A percentile compares a stretch with the other conserved stretches of the same genome.
phyloP scores from a whole-genome alignment of 306 rosid species.

The Aeschynomene evenia region DNA sequence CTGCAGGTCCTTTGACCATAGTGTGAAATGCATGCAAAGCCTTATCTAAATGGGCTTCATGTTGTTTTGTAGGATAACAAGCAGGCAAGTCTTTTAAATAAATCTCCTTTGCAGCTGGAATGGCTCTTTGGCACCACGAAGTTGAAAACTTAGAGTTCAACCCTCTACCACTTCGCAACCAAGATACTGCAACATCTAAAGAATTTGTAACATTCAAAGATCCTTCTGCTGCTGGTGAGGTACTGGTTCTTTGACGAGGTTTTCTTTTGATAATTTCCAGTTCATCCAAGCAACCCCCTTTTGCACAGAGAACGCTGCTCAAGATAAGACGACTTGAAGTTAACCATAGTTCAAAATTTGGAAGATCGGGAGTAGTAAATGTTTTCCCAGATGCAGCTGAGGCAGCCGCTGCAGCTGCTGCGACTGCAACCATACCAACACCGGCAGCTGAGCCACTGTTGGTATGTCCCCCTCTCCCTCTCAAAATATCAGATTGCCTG shows the following conservation, averaged over 20 bases:
- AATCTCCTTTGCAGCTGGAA: conserved; percentile 80
- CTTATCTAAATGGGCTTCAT: conserved; percentile 65
- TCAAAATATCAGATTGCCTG: conserved; percentile 79
- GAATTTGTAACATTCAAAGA: conserved; percentile 57
- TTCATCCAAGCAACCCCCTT: conserved; percentile 77
- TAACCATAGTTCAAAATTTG: conserved; percentile 76
- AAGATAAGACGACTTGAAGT: conserved; percentile 72
- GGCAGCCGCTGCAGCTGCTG: conserved; percentile 90
- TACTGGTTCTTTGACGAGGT: conserved; percentile 55
- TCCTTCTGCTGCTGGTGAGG: conserved; percentile 50
- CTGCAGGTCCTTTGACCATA: conserved; percentile 83
- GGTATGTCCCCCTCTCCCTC: conserved; percentile 76
- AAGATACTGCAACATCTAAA: conserved; percentile 70
- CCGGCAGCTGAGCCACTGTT: conserved; percentile 73
- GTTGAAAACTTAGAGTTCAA: conserved; percentile 73
- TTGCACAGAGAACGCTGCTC: conserved; percentile 71
- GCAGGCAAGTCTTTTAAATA: conserved; percentile 81
- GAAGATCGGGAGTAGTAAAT: conserved; percentile 70
- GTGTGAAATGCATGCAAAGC: conserved; percentile 72
- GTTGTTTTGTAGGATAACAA: conserved; percentile 77
- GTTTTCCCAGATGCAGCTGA: conserved; percentile 78
- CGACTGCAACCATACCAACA: conserved; percentile 91
- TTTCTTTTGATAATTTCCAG: conserved; percentile 61
- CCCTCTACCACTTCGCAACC: conserved; percentile 78
- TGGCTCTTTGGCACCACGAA: conserved; percentile 74